Percentiles rank a stretch among this genome's conserved stretches.
phyloP scores from a whole-genome alignment of 306 rosid species.

The cucumber (Cucumis sativus) region Cucumber_9930_V3 NC_026658.2:25046001-25046500 shows the following conservation, averaged over 20 bases:
- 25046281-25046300: neutral
- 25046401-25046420: neutral
- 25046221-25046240: neutral
- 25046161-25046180: neutral
- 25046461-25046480: conserved; percentile 1
- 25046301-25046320: neutral
- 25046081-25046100: neutral
- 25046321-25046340: neutral
- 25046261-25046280: neutral
- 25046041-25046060: neutral
- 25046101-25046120: neutral
- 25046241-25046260: neutral
- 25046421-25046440: neutral
- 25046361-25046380: conserved; percentile 1
- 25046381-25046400: neutral
- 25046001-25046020: neutral
- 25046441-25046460: neutral
- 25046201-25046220: neutral
- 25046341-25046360: neutral
- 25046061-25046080: conserved; percentile 2
- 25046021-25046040: neutral
- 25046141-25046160: neutral
- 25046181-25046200: neutral
- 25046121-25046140: neutral
- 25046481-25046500: conserved; percentile 4